A percentile compares a stretch with the other conserved stretches of the same genome.
Evolutionary conservation across 805 yeast genomes (phyloP).

Genomic region (Pichia exigua): DNA sequence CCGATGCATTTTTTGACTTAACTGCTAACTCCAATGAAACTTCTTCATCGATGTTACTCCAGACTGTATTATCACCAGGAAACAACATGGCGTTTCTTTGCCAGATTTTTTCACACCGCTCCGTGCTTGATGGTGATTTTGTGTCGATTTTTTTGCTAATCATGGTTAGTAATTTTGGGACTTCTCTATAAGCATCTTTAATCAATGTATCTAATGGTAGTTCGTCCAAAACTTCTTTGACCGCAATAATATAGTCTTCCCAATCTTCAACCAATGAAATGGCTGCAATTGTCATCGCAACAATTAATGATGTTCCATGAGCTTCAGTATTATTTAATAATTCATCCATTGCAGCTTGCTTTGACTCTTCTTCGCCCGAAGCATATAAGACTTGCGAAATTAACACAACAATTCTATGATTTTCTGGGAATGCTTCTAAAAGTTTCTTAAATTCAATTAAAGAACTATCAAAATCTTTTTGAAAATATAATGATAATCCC

Average conservation of each 20-base stretch:
- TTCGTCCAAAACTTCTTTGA: slow-evolving; percentile 56
- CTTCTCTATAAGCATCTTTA: slow-evolving; percentile 43
- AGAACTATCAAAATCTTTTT: slow-evolving; percentile 54
- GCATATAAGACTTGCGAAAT: slow-evolving; percentile 77
- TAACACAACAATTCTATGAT: slow-evolving; percentile 60
- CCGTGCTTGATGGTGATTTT: neutral
- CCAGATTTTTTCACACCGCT: slow-evolving; percentile 34
- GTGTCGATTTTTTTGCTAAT: slow-evolving; percentile 35
- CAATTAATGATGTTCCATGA: slow-evolving; percentile 57
- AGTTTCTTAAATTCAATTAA: slow-evolving; percentile 60
- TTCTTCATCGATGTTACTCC: slow-evolving; percentile 55
- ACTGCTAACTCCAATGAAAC: slow-evolving; percentile 55
- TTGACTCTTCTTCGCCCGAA: slow-evolving; percentile 65
- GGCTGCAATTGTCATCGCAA: slow-evolving; percentile 73
- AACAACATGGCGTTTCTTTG: slow-evolving; percentile 65
- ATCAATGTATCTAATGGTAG: slow-evolving; percentile 38
- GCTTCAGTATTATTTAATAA: slow-evolving; percentile 56
- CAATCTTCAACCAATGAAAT: slow-evolving; percentile 59
- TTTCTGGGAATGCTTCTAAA: slow-evolving; percentile 46
- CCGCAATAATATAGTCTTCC: slow-evolving; percentile 47
- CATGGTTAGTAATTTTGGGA: slow-evolving; percentile 52
- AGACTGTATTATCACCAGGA: slow-evolving; percentile 61
- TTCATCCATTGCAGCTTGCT: slow-evolving; percentile 79
- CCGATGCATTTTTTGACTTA: slow-evolving; percentile 41
- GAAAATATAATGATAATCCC: slow-evolving; percentile 68